Conservation (phyloP, 805 yeast genomes). For the Candida boleticola region DNA sequence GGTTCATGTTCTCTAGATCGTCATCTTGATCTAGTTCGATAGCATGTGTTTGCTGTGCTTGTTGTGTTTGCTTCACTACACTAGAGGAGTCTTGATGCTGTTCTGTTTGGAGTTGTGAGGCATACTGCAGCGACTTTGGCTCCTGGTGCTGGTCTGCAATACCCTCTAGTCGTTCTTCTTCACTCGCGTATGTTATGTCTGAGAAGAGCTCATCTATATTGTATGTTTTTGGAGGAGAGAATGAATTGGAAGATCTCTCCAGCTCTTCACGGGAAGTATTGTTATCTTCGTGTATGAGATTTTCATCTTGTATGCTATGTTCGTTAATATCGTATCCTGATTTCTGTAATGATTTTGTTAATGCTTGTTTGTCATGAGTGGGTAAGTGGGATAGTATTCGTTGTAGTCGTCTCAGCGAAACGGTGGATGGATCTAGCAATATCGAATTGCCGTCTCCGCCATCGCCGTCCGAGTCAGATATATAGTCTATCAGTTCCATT, state of each 20-base stretch:
- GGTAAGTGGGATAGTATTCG: neutral
- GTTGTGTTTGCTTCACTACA: neutral
- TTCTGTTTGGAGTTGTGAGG: neutral
- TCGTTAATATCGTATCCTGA: constrained; percentile 2
- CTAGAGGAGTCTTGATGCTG: neutral
- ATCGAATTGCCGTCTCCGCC: neutral
- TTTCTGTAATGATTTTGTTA: neutral
- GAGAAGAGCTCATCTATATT: constrained; percentile 5
- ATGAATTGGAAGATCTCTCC: neutral
- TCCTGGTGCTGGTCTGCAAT: neutral
- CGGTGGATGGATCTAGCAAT: neutral
- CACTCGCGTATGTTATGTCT: constrained; percentile 2
- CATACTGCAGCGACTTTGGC: neutral
- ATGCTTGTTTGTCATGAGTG: neutral
- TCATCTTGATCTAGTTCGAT: neutral
- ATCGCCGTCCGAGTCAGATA: constrained; percentile 5
- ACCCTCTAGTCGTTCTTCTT: neutral
- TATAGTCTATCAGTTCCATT: constrained; percentile 2
- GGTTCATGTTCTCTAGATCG: constrained; percentile 2
- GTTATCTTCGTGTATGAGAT: neutral
- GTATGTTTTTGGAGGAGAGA: constrained; percentile 1
- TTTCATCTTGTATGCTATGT: neutral
- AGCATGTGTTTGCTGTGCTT: neutral
- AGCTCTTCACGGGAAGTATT: neutral
- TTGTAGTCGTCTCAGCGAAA: neutral